These are phyloP conservation scores for Aspergillus bombycis DNA, from an alignment of 2,329 filamentous ascomycete species.

Conservation along the genomic window DNA sequence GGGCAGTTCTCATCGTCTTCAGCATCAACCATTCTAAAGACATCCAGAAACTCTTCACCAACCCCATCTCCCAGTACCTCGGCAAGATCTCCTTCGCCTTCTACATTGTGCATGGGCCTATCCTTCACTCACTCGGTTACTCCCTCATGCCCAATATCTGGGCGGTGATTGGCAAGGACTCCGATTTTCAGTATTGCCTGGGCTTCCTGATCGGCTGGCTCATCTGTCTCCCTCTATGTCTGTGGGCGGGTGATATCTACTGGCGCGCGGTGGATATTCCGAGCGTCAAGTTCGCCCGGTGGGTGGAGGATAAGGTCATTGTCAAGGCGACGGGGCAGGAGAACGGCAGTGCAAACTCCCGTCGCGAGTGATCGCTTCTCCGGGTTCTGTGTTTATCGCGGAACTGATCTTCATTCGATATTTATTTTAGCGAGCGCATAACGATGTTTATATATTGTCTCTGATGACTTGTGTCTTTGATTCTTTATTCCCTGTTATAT, in stretches of 20 bases:
- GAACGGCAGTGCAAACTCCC: conserved; percentile 9
- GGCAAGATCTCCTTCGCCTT: conserved; percentile 53
- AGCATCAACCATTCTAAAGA: conserved; percentile 45
- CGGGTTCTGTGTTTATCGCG: background rate
- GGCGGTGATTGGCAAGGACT: conserved; percentile 43
- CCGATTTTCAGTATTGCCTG: conserved; percentile 41
- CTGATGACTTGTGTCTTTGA: background rate
- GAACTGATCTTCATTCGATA: conserved; percentile 9
- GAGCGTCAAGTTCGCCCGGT: conserved; percentile 54
- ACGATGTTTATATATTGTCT: conserved; percentile 1
- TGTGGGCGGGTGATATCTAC: conserved; percentile 63
- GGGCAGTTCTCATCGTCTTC: conserved; percentile 46
- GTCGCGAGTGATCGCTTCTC: conserved; percentile 11
- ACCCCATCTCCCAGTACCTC: conserved; percentile 48
- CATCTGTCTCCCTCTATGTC: conserved; percentile 44
- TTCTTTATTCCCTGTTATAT: background rate
- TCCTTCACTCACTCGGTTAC: conserved; percentile 48
- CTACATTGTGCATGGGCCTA: conserved; percentile 52
- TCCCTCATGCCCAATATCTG: conserved; percentile 48
- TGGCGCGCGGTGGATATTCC: conserved; percentile 60
- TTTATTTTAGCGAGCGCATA: conserved; percentile 10
- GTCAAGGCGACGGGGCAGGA: conserved; percentile 21
- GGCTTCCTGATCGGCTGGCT: conserved; percentile 45
- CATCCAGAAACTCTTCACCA: conserved; percentile 47
- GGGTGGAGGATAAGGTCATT: conserved; percentile 47